Evolutionary conservation across 2,329 filamentous ascomycete species (phyloP), one percentile per base, ranked within the genome.

Genomic region (Cryphonectria parasitica): DNA sequence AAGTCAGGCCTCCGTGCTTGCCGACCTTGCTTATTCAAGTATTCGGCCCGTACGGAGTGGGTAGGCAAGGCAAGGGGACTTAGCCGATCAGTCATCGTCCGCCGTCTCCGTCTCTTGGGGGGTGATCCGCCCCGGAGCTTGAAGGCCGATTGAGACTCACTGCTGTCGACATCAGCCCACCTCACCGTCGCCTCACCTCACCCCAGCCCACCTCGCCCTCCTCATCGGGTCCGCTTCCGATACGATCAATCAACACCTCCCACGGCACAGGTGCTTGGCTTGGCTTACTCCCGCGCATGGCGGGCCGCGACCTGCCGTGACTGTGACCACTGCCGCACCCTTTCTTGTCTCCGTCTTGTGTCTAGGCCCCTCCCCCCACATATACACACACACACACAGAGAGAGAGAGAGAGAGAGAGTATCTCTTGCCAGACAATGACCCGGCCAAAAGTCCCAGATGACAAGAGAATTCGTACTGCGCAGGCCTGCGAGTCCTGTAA

Each of bases 401-500:
- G 1, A 36, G 4, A 15, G 7, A 5, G 7, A 13, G 7, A 41
- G 2, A 41, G 7, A 45, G n/a, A n/a, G n/a, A n/a, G n/a, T n/a
- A n/a, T n/a, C n/a, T n/a, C 45, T 74, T 75, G 73, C 71, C 74
- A 31, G 28, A 64, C 62, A 22, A 79, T 88, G 88, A 85, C 85
- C 74, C 83, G 87, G 75, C 83, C 83, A 66, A 87, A 84, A 77
- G 86, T 89, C 71, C 82, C 85, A 43, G 83, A 85, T 74, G 87
- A 90, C 73, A 87, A 89, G 78, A 85, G 89, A 74, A 86, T 89
- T 79, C 86, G 89, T 75, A 91, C 86, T 66, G 87, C 87, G 36
- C 86, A 88, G 74, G 89, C 89, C 56, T 91, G 89, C 78, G 87
- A 90, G 73, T 87, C 83, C 73, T 91, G 89, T 81, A 91, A 90